These are phyloP conservation scores for Leccinum imitatum DNA, from an alignment of 768 basidiomycete species.

Conservation along the genomic window DNA sequence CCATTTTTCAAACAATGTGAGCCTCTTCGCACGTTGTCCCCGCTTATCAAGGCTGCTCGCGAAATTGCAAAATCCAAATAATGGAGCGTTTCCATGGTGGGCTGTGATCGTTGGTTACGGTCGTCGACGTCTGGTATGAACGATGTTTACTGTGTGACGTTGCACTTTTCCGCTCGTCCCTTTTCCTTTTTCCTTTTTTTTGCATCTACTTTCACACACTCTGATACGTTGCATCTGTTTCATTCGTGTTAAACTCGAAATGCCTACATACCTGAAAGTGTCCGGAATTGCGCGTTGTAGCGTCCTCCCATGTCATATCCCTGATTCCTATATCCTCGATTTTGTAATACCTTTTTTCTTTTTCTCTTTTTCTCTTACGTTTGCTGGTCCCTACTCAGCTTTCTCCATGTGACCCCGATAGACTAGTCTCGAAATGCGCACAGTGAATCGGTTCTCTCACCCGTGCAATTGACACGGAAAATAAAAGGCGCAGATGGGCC, in stretches of 20 bases:
- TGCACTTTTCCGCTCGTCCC: neutral
- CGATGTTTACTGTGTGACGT: slow-evolving; percentile 14
- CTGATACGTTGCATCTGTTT: slow-evolving; percentile 19
- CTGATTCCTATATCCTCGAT: slow-evolving; percentile 27
- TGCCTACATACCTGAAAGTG: slow-evolving; percentile 14
- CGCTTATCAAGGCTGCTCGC: slow-evolving; percentile 89
- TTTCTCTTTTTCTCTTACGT: neutral
- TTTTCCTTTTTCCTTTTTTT: slow-evolving; percentile 10
- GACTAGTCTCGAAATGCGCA: slow-evolving; percentile 23
- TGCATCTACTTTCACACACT: slow-evolving; percentile 21
- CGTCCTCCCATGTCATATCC: slow-evolving; percentile 10
- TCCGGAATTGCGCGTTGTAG: slow-evolving; percentile 17
- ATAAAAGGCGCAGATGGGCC: neutral
- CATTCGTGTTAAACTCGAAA: slow-evolving; percentile 14
- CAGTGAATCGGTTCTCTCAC: slow-evolving; percentile 9
- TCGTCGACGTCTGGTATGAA: slow-evolving; percentile 4
- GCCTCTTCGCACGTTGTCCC: slow-evolving; percentile 81
- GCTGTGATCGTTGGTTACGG: neutral
- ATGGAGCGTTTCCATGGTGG: neutral
- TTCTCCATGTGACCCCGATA: slow-evolving; percentile 21
- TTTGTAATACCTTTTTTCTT: slow-evolving; percentile 30
- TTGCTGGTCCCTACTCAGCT: slow-evolving; percentile 16
- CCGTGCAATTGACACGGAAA: slow-evolving; percentile 11
- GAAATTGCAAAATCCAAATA: slow-evolving; percentile 72
- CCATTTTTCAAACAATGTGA: slow-evolving; percentile 88